Conservation (phyloP, 306 rosid species). For the Cicer yamashitae region DNA sequence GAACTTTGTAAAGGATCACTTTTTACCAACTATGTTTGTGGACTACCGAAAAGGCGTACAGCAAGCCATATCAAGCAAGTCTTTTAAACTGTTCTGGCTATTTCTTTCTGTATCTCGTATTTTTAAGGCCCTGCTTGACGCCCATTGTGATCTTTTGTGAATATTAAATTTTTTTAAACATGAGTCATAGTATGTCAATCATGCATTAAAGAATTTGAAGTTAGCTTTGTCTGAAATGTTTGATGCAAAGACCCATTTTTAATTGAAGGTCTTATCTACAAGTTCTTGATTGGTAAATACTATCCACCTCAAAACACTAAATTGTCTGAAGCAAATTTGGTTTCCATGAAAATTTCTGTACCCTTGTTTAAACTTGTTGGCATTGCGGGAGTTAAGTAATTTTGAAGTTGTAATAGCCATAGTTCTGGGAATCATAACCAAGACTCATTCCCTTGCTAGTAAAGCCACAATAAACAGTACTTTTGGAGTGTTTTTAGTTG, state of each 20-base stretch:
- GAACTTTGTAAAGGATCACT: constrained; percentile 98
- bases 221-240: constrained; percentile 37
- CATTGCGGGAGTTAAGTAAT: constrained; percentile 5
- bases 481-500: constrained; percentile 20
- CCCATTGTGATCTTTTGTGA: constrained; percentile 31
- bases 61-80: constrained; percentile 99
- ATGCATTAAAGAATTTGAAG: constrained; percentile 31
- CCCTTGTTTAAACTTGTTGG: constrained; percentile 32
- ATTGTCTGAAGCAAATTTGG: constrained; percentile 13
- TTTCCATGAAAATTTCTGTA: constrained; percentile 5
- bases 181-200: background rate
- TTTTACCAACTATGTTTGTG: constrained; percentile 95
- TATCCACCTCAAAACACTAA: constrained; percentile 17
- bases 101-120: constrained; percentile 33
- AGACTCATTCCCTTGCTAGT: constrained; percentile 28
- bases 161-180: constrained; percentile 34
- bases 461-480: constrained; percentile 17
- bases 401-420: constrained; percentile 27
- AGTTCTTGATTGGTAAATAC: constrained; percentile 12
- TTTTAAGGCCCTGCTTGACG: constrained; percentile 34
- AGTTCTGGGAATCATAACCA: constrained; percentile 31
- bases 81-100: constrained; percentile 47
- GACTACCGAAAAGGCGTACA: constrained; percentile 99
- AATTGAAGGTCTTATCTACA: constrained; percentile 24
- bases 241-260: constrained; percentile 10